Base-by-base conservation (phyloP, 345 rosid genomes). In the Aquilaria malaccensis region DNA sequence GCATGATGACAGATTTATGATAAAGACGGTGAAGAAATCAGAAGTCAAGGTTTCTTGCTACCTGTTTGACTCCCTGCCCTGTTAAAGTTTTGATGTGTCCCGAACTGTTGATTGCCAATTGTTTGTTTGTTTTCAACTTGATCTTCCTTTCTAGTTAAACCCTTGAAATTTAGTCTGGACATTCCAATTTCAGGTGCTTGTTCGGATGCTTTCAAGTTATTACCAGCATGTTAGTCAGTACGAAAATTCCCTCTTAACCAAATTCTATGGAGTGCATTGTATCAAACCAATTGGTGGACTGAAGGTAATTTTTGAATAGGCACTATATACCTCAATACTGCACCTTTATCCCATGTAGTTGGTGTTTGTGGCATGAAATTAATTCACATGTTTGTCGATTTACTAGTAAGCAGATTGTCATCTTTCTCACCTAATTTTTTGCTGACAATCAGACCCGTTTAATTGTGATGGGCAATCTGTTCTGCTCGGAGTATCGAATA, bases 241-340 rank as follows among this genome's bases (percentile, higher is more conserved):
- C 74, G 76, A 83, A 70, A 81, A 83, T 76, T 73, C 92, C 31
- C 69, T 86, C 64, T 81, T 86, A 43, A 83, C 92, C 41, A 86
- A 79, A 72, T 86, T 83, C 65, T 86, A 81, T n/a, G 89, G 92
- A 1, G 83, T 86, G 9, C 92, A 86, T 61, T 86, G 92, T 31
- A 85, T 86, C 30, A 86, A 74, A 71, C 79, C 80, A 31, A 63
- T 78, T 14, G 92, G 92, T 50, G 84, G 87, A 64, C 72, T 76
- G 64, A 85, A 85, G 90, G 90, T 50, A 54, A 55, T 15, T 47
- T 13, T 10, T 3, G 2, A 30, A 30, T 2, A n/a, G 1, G 30
- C 43, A 2, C 30, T 3, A n/a, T 56, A 63, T 54, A 33, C 50
- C 1, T 64, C 48, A 11, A 10, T 11, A 51, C 51, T 10, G 30